Base-by-base conservation (phyloP, 2,329 filamentous ascomycete species). In the Plectosphaerella plurivora region DNA sequence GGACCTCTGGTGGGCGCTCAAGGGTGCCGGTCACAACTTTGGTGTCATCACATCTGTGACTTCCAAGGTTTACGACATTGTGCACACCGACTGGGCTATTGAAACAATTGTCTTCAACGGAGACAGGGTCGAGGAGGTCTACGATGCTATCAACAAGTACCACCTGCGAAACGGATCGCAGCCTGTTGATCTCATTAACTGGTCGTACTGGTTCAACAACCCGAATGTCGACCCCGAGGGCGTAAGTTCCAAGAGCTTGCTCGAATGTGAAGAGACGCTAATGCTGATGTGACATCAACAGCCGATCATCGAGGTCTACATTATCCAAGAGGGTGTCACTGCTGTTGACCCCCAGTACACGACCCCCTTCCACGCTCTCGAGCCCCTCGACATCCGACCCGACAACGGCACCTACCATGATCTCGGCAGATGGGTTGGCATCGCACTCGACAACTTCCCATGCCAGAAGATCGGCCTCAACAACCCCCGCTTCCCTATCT, bases 1-100 rank as follows among this genome's bases (percentile, higher is more conserved):
- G 0, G 79, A 83, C 36, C 71, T 85, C 3, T 84, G 72, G 66
- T 84, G 81, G 81, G 82, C 72, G 1, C 69, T 84, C 53, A 68
- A 73, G 51, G 81, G 81, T 2, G 81, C 79, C 1, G 81, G 80
- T 1, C 79, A 82, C 57, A 83, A 83, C 62, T 83, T 84, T 53
- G 81, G 79, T 5, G 76, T 84, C 42, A 78, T 83, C 11, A 81
- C 78, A 0, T 73, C 72, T 1, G 64, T 75, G 10, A 73, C 69
- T 0, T 66, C 67, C 1, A 77, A 77, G 58, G 70, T 82, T 36
- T 81, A 77, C 57, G 73, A 79, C 54, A 68, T 69, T 16, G 60
- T 65, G 51, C 51, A 70, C 60, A 53, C 47, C 15, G 57, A 67
- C 51, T 78, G 73, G 72, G 70, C 73, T 3, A 68, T 71, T n/a